Evolutionary conservation across 2,329 filamentous ascomycete genomes (phyloP), one percentile per base, ranked within the genome.

Genomic region (Neurospora sp.): DNA sequence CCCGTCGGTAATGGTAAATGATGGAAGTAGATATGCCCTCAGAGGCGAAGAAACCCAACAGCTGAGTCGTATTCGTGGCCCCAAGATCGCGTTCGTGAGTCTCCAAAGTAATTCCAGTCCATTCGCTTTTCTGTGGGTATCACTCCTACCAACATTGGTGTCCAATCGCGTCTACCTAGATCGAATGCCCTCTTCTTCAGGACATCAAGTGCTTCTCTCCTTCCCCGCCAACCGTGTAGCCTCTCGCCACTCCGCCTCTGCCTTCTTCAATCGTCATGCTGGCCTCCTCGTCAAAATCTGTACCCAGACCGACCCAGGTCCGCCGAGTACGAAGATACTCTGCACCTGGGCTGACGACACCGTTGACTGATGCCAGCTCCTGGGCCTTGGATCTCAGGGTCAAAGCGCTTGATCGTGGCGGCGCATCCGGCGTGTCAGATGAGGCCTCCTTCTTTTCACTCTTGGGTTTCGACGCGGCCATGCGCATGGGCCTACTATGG

Each of bases 231-330:
- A 96, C 91, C 0, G 84, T 88, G 82, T 99, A 99, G 0, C 95
- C 96, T 76, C 92, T 89, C 40, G 96, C 96, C 70, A 98, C 89
- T 17, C 96, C 96, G 73, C 89, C 91, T 73, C 93, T 87, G 1
- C 96, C 96, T 80, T 97, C 89, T 77, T 97, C 93, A 70, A 99
- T 86, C 19, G 87, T 78, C 1, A 91, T 89, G 69, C 91, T 82
- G n/a, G 82, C 81, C 68, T 87, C 84, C 15, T 82, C 73, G 80
- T 85, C 84, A 75, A 93, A 96, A 78, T 99, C 96, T 72, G 88
- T 97, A 0, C 96, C 96, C 33, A 99, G 81, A 0, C 96, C 96
- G 77, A 91, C 91, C 96, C 96, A 99, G 4, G 92, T 97, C 70
- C 96, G 83, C 76, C 94, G 88, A 3, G 90, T 91, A 39, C 90